Base-by-base conservation (phyloP, 1,284 basidiomycete genomes). In the Termitomyces sp. region DNA sequence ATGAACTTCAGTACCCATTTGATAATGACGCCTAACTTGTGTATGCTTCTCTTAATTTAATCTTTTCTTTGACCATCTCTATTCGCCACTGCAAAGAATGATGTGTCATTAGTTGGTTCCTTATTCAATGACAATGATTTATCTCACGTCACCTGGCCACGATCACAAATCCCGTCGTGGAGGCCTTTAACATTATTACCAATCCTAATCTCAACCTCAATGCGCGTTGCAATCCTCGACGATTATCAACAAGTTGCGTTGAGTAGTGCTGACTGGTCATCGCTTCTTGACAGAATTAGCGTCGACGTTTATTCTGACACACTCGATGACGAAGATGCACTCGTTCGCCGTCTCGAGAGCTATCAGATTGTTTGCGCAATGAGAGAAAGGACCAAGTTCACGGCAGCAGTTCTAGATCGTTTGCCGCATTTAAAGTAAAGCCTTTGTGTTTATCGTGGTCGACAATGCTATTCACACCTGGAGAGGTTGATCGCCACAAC, bases 351-450 rank as follows among this genome's bases (percentile, higher is more conserved):
- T 40, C 70, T 86, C 37, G 58, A 72, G 42, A 70, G 73, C 0
- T 86, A 79, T 65, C 64, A 77, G 5, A 76, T 86, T 35, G 72
- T 86, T n/a, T 80, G 79, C 61, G 74, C 81, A 3, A 86, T 86
- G 83, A 72, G 84, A 50, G 84, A 86, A 63, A 71, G 84, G 33
- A 86, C 84, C 0, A 80, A 77, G 53, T 79, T 88, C 59, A 61
- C 71, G 6, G 66, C 70, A 8, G 68, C 72, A 0, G 57, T 84
- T 5, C 62, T 86, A 39, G 75, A 77, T 48, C 70, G 72, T 40
- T 69, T 88, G 26, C 82, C 83, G 1, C 80, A 80, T 46, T 69
- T 87, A 49, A 75, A 72, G 73, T 72, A 24, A 46, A 50, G 28
- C 11, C 6, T 33, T 11, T 33, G 10, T 49, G 14, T n/a, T 16